phyloP scores from a whole-genome alignment of 192 early-diverging fungal species.

The Piromyces sp. region DNA sequence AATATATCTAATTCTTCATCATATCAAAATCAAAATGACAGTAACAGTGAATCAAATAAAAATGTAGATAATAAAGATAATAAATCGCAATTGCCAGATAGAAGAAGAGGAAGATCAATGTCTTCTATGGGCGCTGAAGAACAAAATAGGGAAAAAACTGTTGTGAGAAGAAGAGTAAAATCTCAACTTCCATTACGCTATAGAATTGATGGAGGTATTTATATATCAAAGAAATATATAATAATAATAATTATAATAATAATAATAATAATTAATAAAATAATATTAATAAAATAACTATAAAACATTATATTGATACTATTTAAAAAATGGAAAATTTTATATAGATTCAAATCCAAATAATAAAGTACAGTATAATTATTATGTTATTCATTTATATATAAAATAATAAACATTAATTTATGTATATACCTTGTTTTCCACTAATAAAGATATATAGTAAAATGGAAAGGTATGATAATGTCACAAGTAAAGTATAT shows the following conservation, averaged over 20 bases:
- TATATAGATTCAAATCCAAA: not conserved
- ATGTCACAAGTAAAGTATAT: not conserved
- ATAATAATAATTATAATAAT: no score
- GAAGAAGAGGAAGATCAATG: not conserved
- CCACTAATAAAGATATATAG: not conserved
- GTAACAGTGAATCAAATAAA: no score
- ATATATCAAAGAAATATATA: not conserved
- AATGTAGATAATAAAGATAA: no score
- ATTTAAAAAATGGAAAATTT: not conserved
- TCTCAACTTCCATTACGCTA: not conserved
- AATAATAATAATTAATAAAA: no score
- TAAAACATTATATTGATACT: no score
- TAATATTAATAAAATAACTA: no score
- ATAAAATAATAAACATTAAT: no score
- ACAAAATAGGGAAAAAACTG: not conserved
- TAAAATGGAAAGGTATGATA: not conserved
- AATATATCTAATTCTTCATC: no score
- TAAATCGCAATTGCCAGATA: not conserved
- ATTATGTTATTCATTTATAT: no score
- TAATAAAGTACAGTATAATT: not conserved
- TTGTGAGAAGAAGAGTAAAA: not conserved
- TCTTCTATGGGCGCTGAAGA: not conserved
- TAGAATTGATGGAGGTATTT: not conserved
- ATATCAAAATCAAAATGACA: no score
- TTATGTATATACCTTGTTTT: no score